These are phyloP conservation scores for Asterella californica DNA, from an alignment of 225 moss, liverwort and hornwort species.

Conservation along the genomic window DNA sequence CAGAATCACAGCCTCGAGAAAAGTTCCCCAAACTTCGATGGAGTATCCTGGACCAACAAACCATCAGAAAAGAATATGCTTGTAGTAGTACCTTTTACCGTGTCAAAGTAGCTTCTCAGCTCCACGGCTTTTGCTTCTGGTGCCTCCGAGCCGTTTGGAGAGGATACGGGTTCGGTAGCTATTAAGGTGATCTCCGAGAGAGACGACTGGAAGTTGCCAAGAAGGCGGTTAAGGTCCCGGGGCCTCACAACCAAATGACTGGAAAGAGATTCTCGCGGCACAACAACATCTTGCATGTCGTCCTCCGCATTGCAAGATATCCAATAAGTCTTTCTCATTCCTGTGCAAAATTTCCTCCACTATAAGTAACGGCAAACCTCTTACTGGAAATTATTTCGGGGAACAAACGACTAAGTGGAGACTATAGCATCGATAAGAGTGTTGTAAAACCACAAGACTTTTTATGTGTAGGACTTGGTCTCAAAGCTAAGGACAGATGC, in stretches of 20 bases:
- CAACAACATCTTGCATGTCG: constrained; percentile 84
- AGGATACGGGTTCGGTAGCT: constrained; percentile 78
- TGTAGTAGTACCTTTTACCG: constrained; percentile 61
- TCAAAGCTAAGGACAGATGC: not conserved
- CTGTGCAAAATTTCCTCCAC: constrained; percentile 40
- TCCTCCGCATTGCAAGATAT: constrained; percentile 88
- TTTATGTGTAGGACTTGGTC: not conserved
- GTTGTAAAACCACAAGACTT: not conserved
- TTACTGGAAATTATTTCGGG: not conserved
- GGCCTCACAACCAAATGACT: constrained; percentile 95
- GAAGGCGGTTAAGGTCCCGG: constrained; percentile 76
- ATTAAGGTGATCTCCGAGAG: constrained; percentile 94
- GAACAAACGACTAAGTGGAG: not conserved
- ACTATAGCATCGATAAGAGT: not conserved
- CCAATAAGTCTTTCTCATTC: constrained; percentile 86
- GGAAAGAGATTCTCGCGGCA: constrained; percentile 68
- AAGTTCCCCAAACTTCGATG: not conserved
- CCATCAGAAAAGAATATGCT: not conserved
- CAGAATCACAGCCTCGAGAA: not conserved
- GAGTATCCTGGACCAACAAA: not conserved
- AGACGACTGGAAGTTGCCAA: constrained; percentile 94
- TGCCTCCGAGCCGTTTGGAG: constrained; percentile 60
- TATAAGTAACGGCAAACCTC: not conserved
- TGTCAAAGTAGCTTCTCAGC: constrained; percentile 90
- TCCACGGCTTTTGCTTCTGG: constrained; percentile 95